Conservation (phyloP, 768 basidiomycete species). For the Leccinum aurantiacum region DNA sequence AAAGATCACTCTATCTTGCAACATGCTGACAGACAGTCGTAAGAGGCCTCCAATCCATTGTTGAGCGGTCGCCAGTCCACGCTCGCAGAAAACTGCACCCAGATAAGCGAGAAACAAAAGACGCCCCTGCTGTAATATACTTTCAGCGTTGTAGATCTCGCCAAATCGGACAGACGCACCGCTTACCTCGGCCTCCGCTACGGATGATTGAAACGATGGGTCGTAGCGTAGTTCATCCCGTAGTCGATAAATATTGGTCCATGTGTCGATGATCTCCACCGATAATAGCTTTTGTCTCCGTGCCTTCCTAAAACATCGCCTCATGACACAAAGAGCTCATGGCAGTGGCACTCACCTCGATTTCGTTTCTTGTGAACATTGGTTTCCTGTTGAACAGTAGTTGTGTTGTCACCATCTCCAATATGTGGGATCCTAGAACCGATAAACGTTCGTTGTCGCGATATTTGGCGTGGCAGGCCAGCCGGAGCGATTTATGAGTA, state of each 20-base stretch:
- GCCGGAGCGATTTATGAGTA: conserved; percentile 65
- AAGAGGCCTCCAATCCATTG: conserved; percentile 54
- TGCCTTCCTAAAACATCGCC: conserved; percentile 27
- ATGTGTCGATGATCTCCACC: conserved; percentile 35
- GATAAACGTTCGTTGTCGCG: conserved; percentile 59
- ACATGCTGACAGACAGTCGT: conserved; percentile 24
- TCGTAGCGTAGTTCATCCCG: conserved; percentile 36
- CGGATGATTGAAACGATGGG: conserved; percentile 25
- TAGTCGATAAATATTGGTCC: conserved; percentile 39
- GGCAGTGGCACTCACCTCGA: conserved; percentile 47
- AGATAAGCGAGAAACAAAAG: conserved; percentile 65
- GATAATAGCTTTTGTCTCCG: conserved; percentile 30
- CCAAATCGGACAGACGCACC: conserved; percentile 15
- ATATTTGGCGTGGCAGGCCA: conserved; percentile 40
- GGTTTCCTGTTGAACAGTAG: conserved; percentile 53
- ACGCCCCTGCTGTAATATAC: conserved; percentile 48
- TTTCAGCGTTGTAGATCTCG: conserved; percentile 18
- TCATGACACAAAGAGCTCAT: conserved; percentile 17
- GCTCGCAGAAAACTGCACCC: conserved; percentile 59
- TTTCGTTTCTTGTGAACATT: conserved; percentile 44
- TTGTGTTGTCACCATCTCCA: conserved; percentile 48
- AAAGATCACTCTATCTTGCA: conserved; percentile 13
- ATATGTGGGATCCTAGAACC: conserved; percentile 47
- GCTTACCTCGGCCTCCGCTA: conserved; percentile 40
- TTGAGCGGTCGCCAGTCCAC: conserved; percentile 50